Percentiles rank a stretch among this genome's conserved stretches.
Conservation (phyloP, 2,329 filamentous ascomycete species). For the Ustilaginoidea virens region DNA sequence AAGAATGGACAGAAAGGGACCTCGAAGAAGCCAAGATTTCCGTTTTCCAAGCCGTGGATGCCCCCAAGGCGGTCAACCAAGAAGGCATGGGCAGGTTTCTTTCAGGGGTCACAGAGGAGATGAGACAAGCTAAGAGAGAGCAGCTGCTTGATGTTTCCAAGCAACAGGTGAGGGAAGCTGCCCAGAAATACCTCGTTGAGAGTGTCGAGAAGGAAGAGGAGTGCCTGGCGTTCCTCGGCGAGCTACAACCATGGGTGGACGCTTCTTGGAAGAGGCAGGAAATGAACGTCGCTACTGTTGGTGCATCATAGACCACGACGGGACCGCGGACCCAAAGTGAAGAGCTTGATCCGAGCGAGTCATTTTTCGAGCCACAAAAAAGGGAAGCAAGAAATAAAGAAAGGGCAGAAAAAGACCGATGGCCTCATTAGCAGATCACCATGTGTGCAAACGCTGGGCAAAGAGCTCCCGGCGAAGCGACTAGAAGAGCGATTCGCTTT, state of each 20-base stretch:
- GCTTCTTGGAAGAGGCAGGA: slow-evolving; percentile 60
- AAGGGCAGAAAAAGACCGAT: no score
- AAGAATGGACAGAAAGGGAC: slow-evolving; percentile 67
- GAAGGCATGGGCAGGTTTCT: slow-evolving; percentile 82
- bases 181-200: slow-evolving; percentile 68
- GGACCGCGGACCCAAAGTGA: no score
- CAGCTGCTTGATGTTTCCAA: slow-evolving; percentile 74
- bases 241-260: slow-evolving; percentile 68
- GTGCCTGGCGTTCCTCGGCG: slow-evolving; percentile 61
- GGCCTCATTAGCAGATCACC: no score
- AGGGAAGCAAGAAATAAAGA: no score
- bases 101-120: slow-evolving; percentile 70
- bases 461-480: no score
- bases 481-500: no score
- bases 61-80: slow-evolving; percentile 69
- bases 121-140: slow-evolving; percentile 74
- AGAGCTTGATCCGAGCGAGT: no score
- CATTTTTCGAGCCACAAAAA: no score
- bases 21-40: slow-evolving; percentile 93
- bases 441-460: no score
- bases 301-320: no score
- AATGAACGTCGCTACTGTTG: slow-evolving; percentile 39
- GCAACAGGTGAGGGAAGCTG: slow-evolving; percentile 64
- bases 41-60: slow-evolving; percentile 84
- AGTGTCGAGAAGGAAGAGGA: slow-evolving; percentile 42